These are phyloP conservation scores for Rhododendron ovatum DNA, from an alignment of 148 eudicot species.

Conservation along the genomic window DNA sequence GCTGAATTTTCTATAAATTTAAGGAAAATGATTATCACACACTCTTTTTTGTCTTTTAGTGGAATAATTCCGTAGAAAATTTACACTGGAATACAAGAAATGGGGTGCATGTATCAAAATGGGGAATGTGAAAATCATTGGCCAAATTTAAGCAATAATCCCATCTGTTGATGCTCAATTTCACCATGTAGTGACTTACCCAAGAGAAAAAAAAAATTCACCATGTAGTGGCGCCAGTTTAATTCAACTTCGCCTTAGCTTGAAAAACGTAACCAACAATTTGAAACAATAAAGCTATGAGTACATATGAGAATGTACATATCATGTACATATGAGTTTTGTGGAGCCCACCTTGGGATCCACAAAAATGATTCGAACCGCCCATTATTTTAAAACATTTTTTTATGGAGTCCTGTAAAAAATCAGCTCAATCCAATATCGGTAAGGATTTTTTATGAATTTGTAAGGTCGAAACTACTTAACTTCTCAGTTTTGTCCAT, in stretches of 20 bases:
- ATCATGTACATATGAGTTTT: too few relatives aligned
- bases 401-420: too few relatives aligned
- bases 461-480: too few relatives aligned
- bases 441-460: too few relatives aligned
- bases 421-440: too few relatives aligned
- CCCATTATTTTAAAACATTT: too few relatives aligned
- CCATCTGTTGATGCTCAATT: neutral
- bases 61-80: neutral
- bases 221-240: neutral
- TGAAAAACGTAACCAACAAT: neutral
- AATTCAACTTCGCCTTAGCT: neutral
- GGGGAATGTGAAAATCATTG: neutral
- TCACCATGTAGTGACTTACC: neutral
- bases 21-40: neutral
- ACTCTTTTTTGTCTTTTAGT: neutral
- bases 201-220: neutral
- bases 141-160: neutral
- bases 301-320: too few relatives aligned
- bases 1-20: neutral
- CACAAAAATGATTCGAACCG: too few relatives aligned
- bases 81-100: too few relatives aligned
- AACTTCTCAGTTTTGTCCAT: too few relatives aligned
- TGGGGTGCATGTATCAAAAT: neutral
- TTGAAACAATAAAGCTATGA: too few relatives aligned
- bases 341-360: too few relatives aligned